Base-by-base conservation (phyloP, 2,329 filamentous ascomycete genomes). In the Botryotinia narcissicola region DNA sequence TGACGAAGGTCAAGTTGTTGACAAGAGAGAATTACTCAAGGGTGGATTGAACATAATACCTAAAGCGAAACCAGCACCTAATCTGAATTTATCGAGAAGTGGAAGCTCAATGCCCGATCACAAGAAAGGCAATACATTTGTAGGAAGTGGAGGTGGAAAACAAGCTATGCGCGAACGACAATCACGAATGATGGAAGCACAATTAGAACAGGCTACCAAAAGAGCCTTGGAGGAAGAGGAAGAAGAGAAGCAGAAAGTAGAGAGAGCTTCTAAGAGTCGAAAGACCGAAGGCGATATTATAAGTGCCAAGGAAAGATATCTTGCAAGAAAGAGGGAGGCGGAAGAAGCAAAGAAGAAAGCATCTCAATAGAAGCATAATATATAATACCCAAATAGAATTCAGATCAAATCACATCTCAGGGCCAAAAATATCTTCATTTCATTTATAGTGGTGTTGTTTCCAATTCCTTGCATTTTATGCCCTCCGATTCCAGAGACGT, bases 1-100 rank as follows among this genome's bases (percentile, higher is more conserved):
- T 78, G 93, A 96, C 75, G 93, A 96, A 57, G 93, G 93, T 0
- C 89, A 95, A 80, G 90, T 96, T 2, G 91, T 93, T 40, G 93
- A 97, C 81, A 95, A 94, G 84, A 87, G 93, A n/a, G 91, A 96
- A 81, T 84, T 96, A 14, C 87, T 97, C 10, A 87, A 85, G 64
- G 91, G 92, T 10, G 93, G 93, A 40, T 85, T 97, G 70, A 97
- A 97, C 78, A 83, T 96, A 29, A 87, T 87, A 68, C 84, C 87
- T 0, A 91, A 89, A 80, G 90, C 90, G 77, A 90, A 89, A 80
- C 79, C 80, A 16, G 83, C 86, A 73, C 46, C 73, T 20, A 35
- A 73, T 44, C 48, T 71, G 5, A 76, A 71, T 69, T 40, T 74
- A 25, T 61, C 74, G 42, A 74, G 76, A 64, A 75, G 75, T n/a